Percentiles rank a stretch among this genome's conserved stretches.
These are phyloP conservation scores for Penicillium brasilianum DNA, from an alignment of 2,329 filamentous ascomycete genomes.

Conservation along the genomic window DNA sequence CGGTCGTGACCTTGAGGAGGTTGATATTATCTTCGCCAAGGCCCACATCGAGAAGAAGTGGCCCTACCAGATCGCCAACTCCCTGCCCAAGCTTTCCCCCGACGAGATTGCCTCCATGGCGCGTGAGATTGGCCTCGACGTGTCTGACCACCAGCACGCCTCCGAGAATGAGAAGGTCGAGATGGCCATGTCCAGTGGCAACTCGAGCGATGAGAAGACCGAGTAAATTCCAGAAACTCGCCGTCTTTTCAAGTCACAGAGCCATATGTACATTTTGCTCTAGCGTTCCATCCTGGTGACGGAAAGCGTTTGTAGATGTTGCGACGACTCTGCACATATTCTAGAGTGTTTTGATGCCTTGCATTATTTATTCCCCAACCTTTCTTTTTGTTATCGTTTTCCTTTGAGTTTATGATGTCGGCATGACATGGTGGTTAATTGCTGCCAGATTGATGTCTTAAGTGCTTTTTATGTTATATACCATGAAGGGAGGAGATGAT, in stretches of 20 bases:
- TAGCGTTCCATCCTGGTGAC: conserved; percentile 17
- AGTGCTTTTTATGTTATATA: conserved; percentile 6
- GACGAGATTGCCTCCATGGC: conserved; percentile 34
- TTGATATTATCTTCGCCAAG: conserved; percentile 49
- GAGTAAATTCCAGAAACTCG: background rate
- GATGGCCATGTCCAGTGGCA: conserved; percentile 26
- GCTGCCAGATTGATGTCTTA: background rate
- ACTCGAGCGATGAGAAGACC: conserved; percentile 19
- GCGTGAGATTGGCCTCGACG: conserved; percentile 30
- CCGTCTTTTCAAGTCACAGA: background rate
- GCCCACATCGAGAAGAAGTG: conserved; percentile 42
- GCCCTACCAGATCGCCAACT: conserved; percentile 32
- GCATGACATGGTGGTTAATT: conserved; percentile 3
- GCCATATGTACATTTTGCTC: conserved; percentile 4
- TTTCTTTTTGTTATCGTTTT: background rate
- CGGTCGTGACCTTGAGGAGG: conserved; percentile 46
- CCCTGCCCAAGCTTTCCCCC: conserved; percentile 36
- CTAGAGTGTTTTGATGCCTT: conserved; percentile 9
- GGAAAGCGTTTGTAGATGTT: conserved; percentile 6
- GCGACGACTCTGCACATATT: conserved; percentile 4
- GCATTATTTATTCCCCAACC: conserved; percentile 2
- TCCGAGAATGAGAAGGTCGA: conserved; percentile 25
- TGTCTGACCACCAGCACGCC: conserved; percentile 1
- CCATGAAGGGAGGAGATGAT: conserved; percentile 6
- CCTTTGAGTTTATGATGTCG: background rate